These are phyloP conservation scores for Oryza rufipogon DNA, from an alignment of 176 grass and related monocot genomes.

Conservation along the genomic window DNA sequence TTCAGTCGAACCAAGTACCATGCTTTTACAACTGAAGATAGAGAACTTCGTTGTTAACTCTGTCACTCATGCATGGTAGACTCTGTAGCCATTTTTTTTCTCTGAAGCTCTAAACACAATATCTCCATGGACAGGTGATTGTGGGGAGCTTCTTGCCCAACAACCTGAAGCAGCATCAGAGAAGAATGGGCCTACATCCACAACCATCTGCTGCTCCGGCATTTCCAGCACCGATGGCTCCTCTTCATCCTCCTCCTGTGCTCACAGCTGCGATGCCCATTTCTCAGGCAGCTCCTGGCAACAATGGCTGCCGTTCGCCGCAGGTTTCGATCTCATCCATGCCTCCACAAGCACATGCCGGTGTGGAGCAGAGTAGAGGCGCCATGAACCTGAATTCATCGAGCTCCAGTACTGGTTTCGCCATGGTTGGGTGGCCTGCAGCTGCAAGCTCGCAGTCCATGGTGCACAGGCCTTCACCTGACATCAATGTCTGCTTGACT, in stretches of 20 bases:
- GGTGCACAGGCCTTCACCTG: constrained; percentile 59
- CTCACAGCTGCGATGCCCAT: constrained; percentile 64
- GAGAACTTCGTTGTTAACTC: background rate
- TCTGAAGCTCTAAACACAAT: background rate
- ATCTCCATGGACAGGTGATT: constrained; percentile 59
- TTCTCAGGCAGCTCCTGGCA: constrained; percentile 73
- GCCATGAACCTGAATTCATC: constrained; percentile 50
- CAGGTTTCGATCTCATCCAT: background rate
- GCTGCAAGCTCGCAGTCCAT: constrained; percentile 47
- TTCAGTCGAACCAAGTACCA: background rate
- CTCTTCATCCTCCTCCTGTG: constrained; percentile 19
- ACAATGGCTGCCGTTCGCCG: constrained; percentile 41
- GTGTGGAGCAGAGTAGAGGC: constrained; percentile 3
- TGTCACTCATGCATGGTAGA: background rate
- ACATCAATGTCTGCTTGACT: constrained; percentile 80
- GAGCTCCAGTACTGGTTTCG: constrained; percentile 42
- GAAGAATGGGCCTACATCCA: constrained; percentile 45
- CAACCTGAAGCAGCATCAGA: constrained; percentile 83
- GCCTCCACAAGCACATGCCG: constrained; percentile 32
- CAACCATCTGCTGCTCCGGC: constrained; percentile 4
- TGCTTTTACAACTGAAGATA: background rate
- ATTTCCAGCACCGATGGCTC: background rate
- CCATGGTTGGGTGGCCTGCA: constrained; percentile 60
- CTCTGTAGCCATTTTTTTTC: background rate
- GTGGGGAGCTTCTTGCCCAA: constrained; percentile 93